Evolutionary conservation across 352 stramenopile species (phyloP), one percentile per base, ranked within the genome.

Genomic region (Pythium aquatile): DNA sequence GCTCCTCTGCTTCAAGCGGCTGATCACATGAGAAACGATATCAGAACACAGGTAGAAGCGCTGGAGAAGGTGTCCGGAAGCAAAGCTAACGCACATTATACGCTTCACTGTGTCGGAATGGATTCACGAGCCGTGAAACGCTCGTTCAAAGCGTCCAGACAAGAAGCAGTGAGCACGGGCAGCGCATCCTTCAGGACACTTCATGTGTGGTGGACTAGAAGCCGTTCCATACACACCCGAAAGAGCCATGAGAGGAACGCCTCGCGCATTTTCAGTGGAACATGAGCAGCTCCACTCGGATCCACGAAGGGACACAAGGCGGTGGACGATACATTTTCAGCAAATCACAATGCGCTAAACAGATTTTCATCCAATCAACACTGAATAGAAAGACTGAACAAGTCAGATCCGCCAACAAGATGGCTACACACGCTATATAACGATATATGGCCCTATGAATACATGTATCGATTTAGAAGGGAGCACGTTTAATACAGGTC

Each of bases 191-290:
- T 51, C 44, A 30, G 44, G 29, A 30, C n/a, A 9, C 44, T 51
- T 51, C 29, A 11, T 51, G 44, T 51, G 44, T 51, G 44, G 20
- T 29, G 10, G 35, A 42, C 35, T 42, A 42, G 35, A 16, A 42
- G 35, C 35, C 35, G 35, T 42, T 42, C 7, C 35, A 42, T 42
- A 11, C 35, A 42, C 35, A 42, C 35, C 35, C 35, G 35, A 51
- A 58, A 58, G 52, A 46, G 39, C 35, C 28, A 56, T 11, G 1
- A 16, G 11, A 11, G 16, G 53, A 59, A 59, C 53, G n/a, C 26
- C 11, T n/a, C 32, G n/a, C 6, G 53, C 53, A 59, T 44, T 10
- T 59, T 59, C 53, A 42, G 53, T 49, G 35, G 53, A 59, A 59
- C 5, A 17, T 11, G 53, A 29, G 29, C 30, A 47, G 48, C 48